Evolutionary conservation across 2,329 filamentous ascomycete species (phyloP).

Genomic region (Lachnum nothofagi): DNA sequence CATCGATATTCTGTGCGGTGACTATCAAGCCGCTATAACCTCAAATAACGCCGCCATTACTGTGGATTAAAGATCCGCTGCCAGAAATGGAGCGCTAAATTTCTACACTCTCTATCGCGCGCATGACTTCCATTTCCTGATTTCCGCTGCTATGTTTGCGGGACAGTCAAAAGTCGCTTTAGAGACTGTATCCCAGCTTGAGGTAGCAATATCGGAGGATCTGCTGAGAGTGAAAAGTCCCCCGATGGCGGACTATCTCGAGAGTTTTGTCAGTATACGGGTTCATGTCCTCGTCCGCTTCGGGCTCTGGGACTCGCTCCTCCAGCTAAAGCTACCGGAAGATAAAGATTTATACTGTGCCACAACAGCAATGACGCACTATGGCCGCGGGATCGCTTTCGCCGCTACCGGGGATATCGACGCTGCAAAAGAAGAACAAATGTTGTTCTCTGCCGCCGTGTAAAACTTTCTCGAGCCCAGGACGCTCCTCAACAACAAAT

Average conservation of each 20-base stretch:
- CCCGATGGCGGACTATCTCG: conserved; percentile 75
- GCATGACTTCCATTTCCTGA: conserved; percentile 69
- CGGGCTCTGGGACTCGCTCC: conserved; percentile 64
- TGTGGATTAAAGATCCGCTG: conserved; percentile 64
- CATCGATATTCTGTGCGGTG: conserved; percentile 66
- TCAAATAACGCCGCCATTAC: conserved; percentile 62
- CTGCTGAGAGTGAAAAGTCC: conserved; percentile 60
- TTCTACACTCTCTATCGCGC: conserved; percentile 74
- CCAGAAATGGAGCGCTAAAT: conserved; percentile 54
- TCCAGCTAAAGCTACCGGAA: conserved; percentile 49
- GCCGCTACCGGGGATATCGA: conserved; percentile 52
- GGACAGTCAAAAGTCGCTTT: conserved; percentile 60
- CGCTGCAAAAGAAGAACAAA: conserved; percentile 49
- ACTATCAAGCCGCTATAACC: conserved; percentile 61
- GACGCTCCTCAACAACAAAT: conserved; percentile 65
- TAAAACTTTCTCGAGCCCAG: conserved; percentile 52
- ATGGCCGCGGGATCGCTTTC: conserved; percentile 62
- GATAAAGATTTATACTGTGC: conserved; percentile 61
- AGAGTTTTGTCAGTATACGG: conserved; percentile 63
- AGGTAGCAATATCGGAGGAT: conserved; percentile 57
- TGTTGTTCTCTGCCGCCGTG: conserved; percentile 47
- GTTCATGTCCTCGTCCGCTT: conserved; percentile 69
- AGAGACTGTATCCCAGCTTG: conserved; percentile 54
- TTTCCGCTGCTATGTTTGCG: conserved; percentile 75
- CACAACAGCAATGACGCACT: conserved; percentile 63